Conservation (phyloP, 768 basidiomycete species). For the Polyporus arcularius region DNA sequence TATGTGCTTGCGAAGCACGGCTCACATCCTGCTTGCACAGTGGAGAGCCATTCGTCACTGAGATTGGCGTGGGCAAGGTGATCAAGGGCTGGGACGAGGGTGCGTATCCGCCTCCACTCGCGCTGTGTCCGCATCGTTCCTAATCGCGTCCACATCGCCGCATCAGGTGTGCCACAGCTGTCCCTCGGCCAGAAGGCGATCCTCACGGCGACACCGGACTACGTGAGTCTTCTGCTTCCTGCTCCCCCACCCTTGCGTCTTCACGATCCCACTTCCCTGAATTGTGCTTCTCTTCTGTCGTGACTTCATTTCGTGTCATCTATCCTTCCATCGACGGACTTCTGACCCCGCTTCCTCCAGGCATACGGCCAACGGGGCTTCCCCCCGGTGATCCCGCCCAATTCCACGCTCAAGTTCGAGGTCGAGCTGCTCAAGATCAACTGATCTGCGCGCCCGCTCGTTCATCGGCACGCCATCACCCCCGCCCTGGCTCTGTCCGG, state of each 20-base stretch:
- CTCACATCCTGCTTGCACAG: conserved; percentile 36
- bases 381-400: conserved; percentile 76
- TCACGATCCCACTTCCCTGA: conserved; percentile 7
- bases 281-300: background rate
- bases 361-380: conserved; percentile 76
- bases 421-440: conserved; percentile 81
- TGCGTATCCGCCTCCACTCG: conserved; percentile 32
- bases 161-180: conserved; percentile 70
- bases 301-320: background rate
- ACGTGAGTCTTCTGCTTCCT: conserved; percentile 48
- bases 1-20: background rate
- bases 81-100: conserved; percentile 94
- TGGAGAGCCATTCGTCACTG: conserved; percentile 58
- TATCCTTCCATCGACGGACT: conserved; percentile 4
- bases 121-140: conserved; percentile 8
- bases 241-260: no score
- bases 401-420: conserved; percentile 76
- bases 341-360: conserved; percentile 35
- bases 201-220: conserved; percentile 73
- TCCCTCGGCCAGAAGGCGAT: conserved; percentile 75
- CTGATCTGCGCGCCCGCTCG: conserved; percentile 22
- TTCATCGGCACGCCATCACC: background rate
- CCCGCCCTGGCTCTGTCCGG: background rate
- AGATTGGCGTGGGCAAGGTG: conserved; percentile 80
- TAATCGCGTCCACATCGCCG: conserved; percentile 16